Evolutionary conservation across 805 yeast species (phyloP).

Genomic region (Hermanozyma aechmeae): DNA sequence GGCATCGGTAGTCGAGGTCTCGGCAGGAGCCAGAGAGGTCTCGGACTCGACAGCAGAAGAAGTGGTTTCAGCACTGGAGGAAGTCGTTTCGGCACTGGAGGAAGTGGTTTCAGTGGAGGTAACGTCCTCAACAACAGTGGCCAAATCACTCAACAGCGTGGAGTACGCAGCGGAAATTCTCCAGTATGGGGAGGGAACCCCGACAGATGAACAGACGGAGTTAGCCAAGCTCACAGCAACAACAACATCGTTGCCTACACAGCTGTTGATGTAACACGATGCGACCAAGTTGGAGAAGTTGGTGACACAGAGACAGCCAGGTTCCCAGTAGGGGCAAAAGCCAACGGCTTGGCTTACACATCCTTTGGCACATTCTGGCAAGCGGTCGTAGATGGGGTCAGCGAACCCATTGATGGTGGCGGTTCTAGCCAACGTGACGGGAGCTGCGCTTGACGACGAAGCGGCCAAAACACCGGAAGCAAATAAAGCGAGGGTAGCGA

Average conservation of each 20-base stretch:
- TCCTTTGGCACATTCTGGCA: slow-evolving; percentile 34
- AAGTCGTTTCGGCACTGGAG: not conserved
- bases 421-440: slow-evolving; percentile 32
- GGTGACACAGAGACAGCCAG: slow-evolving; percentile 43
- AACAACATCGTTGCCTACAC: slow-evolving; percentile 27
- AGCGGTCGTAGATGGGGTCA: slow-evolving; percentile 27
- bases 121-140: not conserved
- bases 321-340: slow-evolving; percentile 42
- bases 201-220: slow-evolving; percentile 3
- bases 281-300: slow-evolving; percentile 39
- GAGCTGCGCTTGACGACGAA: no score
- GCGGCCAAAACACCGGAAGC: no score
- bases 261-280: slow-evolving; percentile 29
- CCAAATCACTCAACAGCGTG: not conserved
- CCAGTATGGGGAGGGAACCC: slow-evolving; percentile 6
- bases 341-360: slow-evolving; percentile 32
- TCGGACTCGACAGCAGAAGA: no score
- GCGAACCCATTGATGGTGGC: slow-evolving; percentile 42
- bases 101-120: not conserved
- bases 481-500: no score
- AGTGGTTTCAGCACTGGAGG: no score
- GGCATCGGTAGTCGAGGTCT: not conserved
- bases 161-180: no score
- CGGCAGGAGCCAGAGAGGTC: no score
- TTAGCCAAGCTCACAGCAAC: slow-evolving; percentile 31